Evolutionary conservation across 73 alveolate genomes (phyloP).

Genomic region (Chromera velia): DNA sequence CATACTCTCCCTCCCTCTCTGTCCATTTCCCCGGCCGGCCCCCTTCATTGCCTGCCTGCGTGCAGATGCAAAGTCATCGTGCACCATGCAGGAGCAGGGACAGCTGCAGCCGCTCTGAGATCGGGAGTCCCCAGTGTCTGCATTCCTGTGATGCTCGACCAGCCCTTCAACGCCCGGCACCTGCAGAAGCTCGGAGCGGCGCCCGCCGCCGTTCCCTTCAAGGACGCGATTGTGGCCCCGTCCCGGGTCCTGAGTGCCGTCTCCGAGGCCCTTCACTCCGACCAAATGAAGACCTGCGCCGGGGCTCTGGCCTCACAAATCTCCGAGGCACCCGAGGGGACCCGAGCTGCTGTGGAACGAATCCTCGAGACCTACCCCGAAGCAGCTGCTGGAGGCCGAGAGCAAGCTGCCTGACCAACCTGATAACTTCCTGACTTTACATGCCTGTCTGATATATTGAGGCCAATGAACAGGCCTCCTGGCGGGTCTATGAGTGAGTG

Average conservation of each 20-base stretch:
- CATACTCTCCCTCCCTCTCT: no score
- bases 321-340: conserved; percentile 3
- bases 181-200: conserved; percentile 24
- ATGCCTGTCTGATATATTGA: no score
- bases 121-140: conserved; percentile 28
- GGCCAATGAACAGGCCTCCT: no score
- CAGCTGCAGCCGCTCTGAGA: conserved; percentile 27
- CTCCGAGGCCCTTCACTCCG: not conserved
- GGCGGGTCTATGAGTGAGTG: no score
- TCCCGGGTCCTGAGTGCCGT: conserved; percentile 7
- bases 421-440: no score
- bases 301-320: not conserved
- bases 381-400: no score
- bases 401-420: no score
- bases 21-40: no score
- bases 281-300: not conserved
- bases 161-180: conserved; percentile 15
- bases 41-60: no score
- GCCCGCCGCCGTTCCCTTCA: conserved; percentile 12
- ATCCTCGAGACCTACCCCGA: conserved; percentile 6
- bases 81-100: conserved; percentile 38
- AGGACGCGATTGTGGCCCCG: not conserved
- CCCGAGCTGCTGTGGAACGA: conserved; percentile 7
- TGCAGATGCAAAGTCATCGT: conserved; percentile 24
- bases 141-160: conserved; percentile 34